These are phyloP conservation scores for Petunia axillaris DNA, from an alignment of 257 asterid genomes.

Conservation along the genomic window DNA sequence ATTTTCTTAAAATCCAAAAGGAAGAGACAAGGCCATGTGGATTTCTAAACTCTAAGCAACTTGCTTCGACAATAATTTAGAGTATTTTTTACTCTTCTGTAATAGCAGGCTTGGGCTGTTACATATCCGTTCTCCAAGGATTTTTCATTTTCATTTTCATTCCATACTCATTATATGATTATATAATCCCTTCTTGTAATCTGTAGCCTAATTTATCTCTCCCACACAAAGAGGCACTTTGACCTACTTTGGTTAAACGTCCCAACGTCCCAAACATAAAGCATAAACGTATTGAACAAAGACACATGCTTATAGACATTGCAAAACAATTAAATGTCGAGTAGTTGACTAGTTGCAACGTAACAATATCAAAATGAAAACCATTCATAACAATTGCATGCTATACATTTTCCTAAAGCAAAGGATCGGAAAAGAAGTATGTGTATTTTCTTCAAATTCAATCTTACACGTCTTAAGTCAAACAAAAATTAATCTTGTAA, in stretches of 20 bases:
- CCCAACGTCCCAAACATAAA: not conserved
- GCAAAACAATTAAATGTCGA: not conserved
- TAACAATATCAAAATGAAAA: not conserved
- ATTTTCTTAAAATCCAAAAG: not conserved
- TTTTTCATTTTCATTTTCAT: not conserved
- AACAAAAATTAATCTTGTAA: no score
- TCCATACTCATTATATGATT: not conserved
- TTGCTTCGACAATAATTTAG: not conserved
- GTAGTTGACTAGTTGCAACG: not conserved
- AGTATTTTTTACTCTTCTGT: no score
- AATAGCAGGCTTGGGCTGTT: no score
- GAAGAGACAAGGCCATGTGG: not conserved
- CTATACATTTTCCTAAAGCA: not conserved
- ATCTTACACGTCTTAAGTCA: not conserved
- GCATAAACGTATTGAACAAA: not conserved
- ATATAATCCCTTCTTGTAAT: not conserved
- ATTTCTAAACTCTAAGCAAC: not conserved
- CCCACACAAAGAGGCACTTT: conserved; percentile 3
- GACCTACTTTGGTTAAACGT: not conserved
- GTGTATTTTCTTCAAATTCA: not conserved
- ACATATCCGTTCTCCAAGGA: not conserved
- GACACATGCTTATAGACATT: not conserved
- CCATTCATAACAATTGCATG: not conserved
- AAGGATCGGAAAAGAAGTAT: not conserved
- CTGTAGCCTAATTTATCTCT: not conserved